These are phyloP conservation scores for Amorphotheca resinae DNA, from an alignment of 495 filamentous ascomycete genomes.

Conservation along the genomic window DNA sequence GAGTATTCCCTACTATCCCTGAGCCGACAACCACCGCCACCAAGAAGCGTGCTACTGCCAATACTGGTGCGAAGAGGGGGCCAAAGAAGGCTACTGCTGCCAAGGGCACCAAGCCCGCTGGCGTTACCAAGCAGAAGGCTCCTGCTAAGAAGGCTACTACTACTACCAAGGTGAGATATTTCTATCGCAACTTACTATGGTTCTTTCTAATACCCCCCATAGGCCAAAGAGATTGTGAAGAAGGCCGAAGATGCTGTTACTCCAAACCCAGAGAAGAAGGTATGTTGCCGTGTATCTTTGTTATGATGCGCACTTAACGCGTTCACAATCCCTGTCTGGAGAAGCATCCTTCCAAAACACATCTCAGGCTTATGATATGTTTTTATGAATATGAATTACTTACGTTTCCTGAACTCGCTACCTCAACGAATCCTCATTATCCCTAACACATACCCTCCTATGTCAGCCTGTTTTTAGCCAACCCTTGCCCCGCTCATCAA, in stretches of 20 bases:
- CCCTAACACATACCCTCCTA: no score
- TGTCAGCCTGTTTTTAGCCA: no score
- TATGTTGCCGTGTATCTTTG: slow-evolving; percentile 12
- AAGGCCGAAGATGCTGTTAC: slow-evolving; percentile 25
- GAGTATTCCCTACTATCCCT: slow-evolving; percentile 38
- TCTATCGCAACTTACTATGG: neutral
- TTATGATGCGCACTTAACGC: slow-evolving; percentile 14
- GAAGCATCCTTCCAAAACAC: slow-evolving; percentile 1
- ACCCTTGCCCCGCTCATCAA: neutral
- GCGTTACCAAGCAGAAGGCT: slow-evolving; percentile 42
- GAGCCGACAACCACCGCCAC: slow-evolving; percentile 33
- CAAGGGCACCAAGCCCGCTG: slow-evolving; percentile 26
- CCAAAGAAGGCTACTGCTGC: slow-evolving; percentile 19
- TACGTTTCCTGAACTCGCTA: no score
- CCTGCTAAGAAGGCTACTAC: slow-evolving; percentile 35
- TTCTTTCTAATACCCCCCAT: slow-evolving; percentile 19
- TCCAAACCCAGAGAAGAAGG: slow-evolving; percentile 19
- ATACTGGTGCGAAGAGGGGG: slow-evolving; percentile 32
- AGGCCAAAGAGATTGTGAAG: slow-evolving; percentile 38
- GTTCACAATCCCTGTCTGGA: slow-evolving; percentile 15
- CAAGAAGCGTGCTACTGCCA: slow-evolving; percentile 25
- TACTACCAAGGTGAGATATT: slow-evolving; percentile 32
- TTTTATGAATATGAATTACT: no score
- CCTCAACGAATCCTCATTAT: no score
- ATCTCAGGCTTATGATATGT: no score